These are phyloP conservation scores for Echinochloa phyllopogon DNA, from an alignment of 176 grass and related monocot species.

Conservation along the genomic window DNA sequence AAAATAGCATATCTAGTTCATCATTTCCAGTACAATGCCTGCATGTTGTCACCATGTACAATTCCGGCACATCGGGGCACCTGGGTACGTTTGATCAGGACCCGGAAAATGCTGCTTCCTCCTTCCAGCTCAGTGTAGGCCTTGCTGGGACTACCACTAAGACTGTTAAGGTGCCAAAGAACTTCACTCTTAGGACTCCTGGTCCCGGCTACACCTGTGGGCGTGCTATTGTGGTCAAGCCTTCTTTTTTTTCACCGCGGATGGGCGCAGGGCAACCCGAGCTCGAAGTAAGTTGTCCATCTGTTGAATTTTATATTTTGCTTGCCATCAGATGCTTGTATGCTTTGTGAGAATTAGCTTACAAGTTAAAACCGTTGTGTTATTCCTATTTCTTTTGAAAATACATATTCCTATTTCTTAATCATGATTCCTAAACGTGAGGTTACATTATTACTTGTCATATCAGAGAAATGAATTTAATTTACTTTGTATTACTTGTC, in stretches of 20 bases:
- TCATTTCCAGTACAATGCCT: slow-evolving; percentile 27
- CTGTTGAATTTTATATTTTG: slow-evolving; percentile 26
- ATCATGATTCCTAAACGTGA: background rate
- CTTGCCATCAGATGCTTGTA: slow-evolving; percentile 22
- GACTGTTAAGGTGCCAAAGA: slow-evolving; percentile 70
- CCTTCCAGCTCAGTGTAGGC: slow-evolving; percentile 86
- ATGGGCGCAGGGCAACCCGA: slow-evolving; percentile 75
- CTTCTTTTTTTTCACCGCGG: slow-evolving; percentile 54
- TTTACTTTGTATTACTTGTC: too few species aligned
- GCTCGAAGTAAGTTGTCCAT: slow-evolving; percentile 75
- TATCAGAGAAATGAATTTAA: background rate
- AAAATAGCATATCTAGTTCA: background rate
- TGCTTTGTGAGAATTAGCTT: background rate
- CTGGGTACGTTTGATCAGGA: slow-evolving; percentile 74
- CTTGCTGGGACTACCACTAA: slow-evolving; percentile 79
- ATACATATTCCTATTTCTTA: background rate
- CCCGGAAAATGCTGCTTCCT: slow-evolving; percentile 62
- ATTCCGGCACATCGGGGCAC: slow-evolving; percentile 75
- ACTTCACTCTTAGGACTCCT: slow-evolving; percentile 82
- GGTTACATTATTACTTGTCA: slow-evolving; percentile 18
- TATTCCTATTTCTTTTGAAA: too few species aligned
- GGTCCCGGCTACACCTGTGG: slow-evolving; percentile 89
- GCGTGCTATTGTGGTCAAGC: slow-evolving; percentile 55
- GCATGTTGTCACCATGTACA: slow-evolving; percentile 78
- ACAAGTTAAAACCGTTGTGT: too few species aligned